Evolutionary conservation across 257 asterid genomes (phyloP).

Genomic region (Fraxinus quadrangulata): DNA sequence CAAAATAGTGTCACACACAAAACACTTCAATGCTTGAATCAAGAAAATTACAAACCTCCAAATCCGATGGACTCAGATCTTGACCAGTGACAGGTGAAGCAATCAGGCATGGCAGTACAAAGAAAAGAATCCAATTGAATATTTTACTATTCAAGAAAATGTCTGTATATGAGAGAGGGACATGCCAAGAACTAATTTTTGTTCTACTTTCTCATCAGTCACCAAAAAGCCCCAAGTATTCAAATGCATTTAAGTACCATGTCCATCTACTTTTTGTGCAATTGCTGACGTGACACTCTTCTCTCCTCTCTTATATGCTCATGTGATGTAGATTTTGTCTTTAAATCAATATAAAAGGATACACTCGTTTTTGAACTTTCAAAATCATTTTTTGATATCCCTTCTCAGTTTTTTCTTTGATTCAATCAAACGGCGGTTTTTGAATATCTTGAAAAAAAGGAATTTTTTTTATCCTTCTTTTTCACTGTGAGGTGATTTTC

Average conservation of each 20-base stretch:
- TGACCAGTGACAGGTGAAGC: background rate
- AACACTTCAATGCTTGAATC: too few relatives aligned
- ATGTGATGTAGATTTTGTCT: slow-evolving; percentile 1
- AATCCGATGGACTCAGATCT: background rate
- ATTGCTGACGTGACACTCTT: slow-evolving; percentile 6
- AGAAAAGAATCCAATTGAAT: background rate
- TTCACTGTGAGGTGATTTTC: too few relatives aligned
- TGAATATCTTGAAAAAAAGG: too few relatives aligned
- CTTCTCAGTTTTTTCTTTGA: background rate
- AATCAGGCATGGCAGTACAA: background rate
- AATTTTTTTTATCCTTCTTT: too few relatives aligned
- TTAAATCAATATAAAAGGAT: background rate
- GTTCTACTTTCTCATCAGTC: background rate
- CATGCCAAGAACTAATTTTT: background rate
- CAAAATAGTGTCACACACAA: too few relatives aligned
- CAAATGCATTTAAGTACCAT: background rate
- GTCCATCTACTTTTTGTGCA: background rate
- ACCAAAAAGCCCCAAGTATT: background rate
- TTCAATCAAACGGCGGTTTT: background rate
- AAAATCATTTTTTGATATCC: background rate
- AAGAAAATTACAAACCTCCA: background rate
- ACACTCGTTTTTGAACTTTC: background rate
- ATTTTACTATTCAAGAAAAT: background rate
- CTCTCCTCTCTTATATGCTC: background rate
- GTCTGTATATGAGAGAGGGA: background rate